Evolutionary conservation across 768 basidiomycete genomes (phyloP), one percentile per base, ranked within the genome.

Genomic region (Clitopilus hobsonii): DNA sequence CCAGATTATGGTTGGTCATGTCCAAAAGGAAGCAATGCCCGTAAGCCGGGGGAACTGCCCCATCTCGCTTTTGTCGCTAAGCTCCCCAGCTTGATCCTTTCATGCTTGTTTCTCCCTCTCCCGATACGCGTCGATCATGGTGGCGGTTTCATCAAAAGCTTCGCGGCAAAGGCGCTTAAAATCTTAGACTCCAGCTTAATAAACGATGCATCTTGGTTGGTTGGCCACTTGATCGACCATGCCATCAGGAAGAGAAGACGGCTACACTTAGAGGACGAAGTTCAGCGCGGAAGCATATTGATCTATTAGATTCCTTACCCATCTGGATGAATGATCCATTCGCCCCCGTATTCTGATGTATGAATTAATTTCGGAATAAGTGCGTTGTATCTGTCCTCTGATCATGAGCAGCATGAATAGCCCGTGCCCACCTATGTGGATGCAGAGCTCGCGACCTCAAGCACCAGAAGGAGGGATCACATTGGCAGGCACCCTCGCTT

Each of bases 101-200:
- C 29, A 38, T 52, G 26, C 54, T 61, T 61, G n/a, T n/a, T 54
- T 64, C 58, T 45, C n/a, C n/a, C 41, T 45, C 41, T 20, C 41
- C 41, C 56, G 61, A 64, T 61, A 59, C 38, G 52, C 45, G 59
- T 58, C 59, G 60, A 66, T 64, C 62, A 51, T 45, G 41, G 41
- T 23, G 41, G 41, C 58, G 57, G 55, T 63, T n/a, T n/a, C 53
- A 64, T 65, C 61, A 64, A 67, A 62, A 61, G 60, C 49, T 63
- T 67, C 61, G 58, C 64, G 60, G 62, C 62, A 61, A 64, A 54
- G 30, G 24, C 51, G 49, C 52, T 54, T 49, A 49, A 28, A 48
- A 18, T n/a, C 32, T 54, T 26, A 30, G 25, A 56, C 27, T 36
- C 38, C 38, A 27, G 27, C 49, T 27, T 23, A 18, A 45, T 45